phyloP scores from a whole-genome alignment of 257 asterid genomes.

The Ilex aquifolium region DNA sequence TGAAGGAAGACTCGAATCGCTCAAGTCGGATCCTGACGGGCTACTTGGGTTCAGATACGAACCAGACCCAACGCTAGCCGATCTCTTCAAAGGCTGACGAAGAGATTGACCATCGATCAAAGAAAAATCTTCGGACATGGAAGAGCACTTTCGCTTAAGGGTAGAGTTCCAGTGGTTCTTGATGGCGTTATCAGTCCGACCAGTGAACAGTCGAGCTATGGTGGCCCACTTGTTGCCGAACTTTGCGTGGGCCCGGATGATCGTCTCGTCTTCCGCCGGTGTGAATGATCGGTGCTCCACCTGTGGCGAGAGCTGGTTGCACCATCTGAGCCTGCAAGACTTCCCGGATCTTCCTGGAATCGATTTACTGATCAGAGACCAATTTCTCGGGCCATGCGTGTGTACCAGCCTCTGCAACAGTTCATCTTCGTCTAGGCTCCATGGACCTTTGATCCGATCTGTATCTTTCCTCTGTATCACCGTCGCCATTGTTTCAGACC shows the following conservation, averaged over 20 bases:
- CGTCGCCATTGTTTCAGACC: constrained; percentile 30
- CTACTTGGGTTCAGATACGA: constrained; percentile 50
- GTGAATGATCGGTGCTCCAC: constrained; percentile 71
- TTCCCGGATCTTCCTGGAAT: constrained; percentile 75
- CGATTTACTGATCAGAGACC: constrained; percentile 75
- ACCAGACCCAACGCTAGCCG: constrained; percentile 61
- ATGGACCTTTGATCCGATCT: constrained; percentile 82
- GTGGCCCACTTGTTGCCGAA: constrained; percentile 81
- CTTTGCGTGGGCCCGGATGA: constrained; percentile 61
- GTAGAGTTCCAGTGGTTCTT: constrained; percentile 92
- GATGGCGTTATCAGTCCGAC: constrained; percentile 80
- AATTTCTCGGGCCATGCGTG: constrained; percentile 72
- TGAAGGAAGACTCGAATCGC: constrained; percentile 41
- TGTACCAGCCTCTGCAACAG: constrained; percentile 49
- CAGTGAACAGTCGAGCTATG: constrained; percentile 60
- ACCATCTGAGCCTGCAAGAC: constrained; percentile 80
- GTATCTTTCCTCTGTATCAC: constrained; percentile 29
- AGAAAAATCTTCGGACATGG: constrained; percentile 64
- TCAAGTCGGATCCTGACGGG: constrained; percentile 58
- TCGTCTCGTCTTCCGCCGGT: constrained; percentile 59
- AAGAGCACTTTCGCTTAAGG: constrained; percentile 59
- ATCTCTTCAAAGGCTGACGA: constrained; percentile 51
- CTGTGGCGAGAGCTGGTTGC: constrained; percentile 85
- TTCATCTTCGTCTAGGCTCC: constrained; percentile 86
- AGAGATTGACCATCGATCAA: constrained; percentile 49